phyloP scores from a whole-genome alignment of 2,329 filamentous ascomycete species.

The Neofusicoccum sp. region DNA sequence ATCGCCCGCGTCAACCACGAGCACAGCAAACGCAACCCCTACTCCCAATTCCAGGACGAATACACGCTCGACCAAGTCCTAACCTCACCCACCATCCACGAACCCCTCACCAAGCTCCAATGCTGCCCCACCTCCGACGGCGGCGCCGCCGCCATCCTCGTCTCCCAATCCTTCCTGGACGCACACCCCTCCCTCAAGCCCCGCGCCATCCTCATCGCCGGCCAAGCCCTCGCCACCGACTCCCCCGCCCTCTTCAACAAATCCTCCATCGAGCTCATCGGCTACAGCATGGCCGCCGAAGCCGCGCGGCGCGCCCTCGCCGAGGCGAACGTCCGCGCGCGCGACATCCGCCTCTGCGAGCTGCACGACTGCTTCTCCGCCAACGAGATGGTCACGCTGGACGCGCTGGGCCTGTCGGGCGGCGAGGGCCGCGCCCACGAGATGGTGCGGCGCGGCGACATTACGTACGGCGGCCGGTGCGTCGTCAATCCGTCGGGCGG shows the following conservation, averaged over 20 bases:
- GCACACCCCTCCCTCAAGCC: slow-evolving; percentile 75
- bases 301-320: slow-evolving; percentile 68
- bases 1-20: slow-evolving; percentile 91
- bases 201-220: slow-evolving; percentile 85
- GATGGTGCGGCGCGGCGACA: slow-evolving; percentile 80
- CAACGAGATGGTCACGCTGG: slow-evolving; percentile 89
- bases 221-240: slow-evolving; percentile 85
- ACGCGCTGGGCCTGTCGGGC: slow-evolving; percentile 73
- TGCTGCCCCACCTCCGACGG: slow-evolving; percentile 97
- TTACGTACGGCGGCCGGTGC: slow-evolving; percentile 81
- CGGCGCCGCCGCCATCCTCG: slow-evolving; percentile 81
- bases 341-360: slow-evolving; percentile 80
- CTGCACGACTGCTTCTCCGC: slow-evolving; percentile 96
- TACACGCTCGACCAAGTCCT: slow-evolving; percentile 84
- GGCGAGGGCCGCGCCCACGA: slow-evolving; percentile 85
- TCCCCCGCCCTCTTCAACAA: slow-evolving; percentile 73
- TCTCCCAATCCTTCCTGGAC: slow-evolving; percentile 85
- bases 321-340: slow-evolving; percentile 66
- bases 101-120: slow-evolving; percentile 93
- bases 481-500: slow-evolving; percentile 93
- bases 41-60: slow-evolving; percentile 94
- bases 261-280: slow-evolving; percentile 83
- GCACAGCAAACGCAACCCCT: slow-evolving; percentile 89
- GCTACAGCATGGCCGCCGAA: slow-evolving; percentile 76
- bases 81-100: slow-evolving; percentile 72